Conservation (phyloP, 371 early-diverging fungal species). For the Nematocida parisii region DNA sequence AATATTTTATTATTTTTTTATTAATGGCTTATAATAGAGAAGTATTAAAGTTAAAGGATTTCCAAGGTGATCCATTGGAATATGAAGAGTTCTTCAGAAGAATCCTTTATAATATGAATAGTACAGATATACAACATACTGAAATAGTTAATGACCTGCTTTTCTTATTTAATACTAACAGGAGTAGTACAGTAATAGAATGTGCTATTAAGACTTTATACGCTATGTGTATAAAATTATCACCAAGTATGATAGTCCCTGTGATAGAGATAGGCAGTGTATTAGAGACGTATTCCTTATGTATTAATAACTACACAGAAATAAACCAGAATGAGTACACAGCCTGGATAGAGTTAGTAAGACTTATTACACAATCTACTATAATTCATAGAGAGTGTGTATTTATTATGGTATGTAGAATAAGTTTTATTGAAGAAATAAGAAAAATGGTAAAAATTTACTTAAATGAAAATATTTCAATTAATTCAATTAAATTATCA, state of each 20-base stretch:
- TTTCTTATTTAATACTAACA: neutral
- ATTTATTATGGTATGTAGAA: neutral
- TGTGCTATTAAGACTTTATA: slow-evolving; percentile 36
- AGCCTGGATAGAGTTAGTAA: neutral
- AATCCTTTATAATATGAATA: neutral
- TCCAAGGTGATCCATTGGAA: slow-evolving; percentile 17
- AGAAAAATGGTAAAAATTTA: too few species aligned
- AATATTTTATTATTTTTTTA: too few species aligned
- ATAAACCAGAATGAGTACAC: neutral
- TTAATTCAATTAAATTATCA: neutral
- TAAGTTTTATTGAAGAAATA: neutral
- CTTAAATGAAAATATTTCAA: neutral
- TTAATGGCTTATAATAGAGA: too few species aligned
- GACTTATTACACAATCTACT: neutral
- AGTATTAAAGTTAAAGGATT: slow-evolving; percentile 8
- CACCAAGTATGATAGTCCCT: neutral
- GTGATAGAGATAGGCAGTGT: slow-evolving; percentile 34
- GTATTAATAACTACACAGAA: neutral
- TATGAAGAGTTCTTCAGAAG: slow-evolving; percentile 57
- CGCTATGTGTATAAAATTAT: slow-evolving; percentile 5
- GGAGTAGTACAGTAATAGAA: slow-evolving; percentile 34
- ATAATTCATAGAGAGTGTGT: neutral
- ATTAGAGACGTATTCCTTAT: neutral
- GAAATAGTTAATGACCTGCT: neutral
- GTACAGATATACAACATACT: neutral